A percentile compares a stretch with the other conserved stretches of the same genome.
phyloP scores from a whole-genome alignment of 768 basidiomycete species.

The Suillus alpinus region DNA sequence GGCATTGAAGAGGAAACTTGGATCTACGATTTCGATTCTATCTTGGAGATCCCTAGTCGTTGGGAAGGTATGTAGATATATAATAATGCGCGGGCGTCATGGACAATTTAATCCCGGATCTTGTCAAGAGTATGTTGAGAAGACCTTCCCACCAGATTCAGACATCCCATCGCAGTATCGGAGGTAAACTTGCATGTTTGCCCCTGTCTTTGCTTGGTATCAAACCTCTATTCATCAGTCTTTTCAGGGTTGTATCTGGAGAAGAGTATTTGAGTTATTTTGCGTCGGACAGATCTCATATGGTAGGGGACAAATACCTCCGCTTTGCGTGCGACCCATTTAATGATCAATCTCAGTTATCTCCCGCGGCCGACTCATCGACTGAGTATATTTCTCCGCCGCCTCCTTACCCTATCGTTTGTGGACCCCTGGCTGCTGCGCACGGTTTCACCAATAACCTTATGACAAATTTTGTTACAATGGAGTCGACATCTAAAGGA shows the following conservation, averaged over 20 bases:
- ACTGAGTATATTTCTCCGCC: conserved; percentile 41
- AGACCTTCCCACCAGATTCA: conserved; percentile 40
- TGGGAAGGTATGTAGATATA: conserved; percentile 41
- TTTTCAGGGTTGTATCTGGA: conserved; percentile 61
- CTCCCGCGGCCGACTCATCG: conserved; percentile 5
- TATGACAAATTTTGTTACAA: conserved; percentile 57
- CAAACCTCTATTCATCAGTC: conserved; percentile 34
- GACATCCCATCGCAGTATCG: conserved; percentile 34
- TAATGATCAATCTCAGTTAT: conserved; percentile 5
- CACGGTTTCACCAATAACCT: conserved; percentile 48
- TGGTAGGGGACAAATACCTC: conserved; percentile 43
- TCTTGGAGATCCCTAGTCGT: conserved; percentile 47
- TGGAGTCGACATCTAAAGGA: conserved; percentile 32
- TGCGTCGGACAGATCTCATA: conserved; percentile 75
- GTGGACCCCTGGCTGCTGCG: conserved; percentile 41
- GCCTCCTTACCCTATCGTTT: conserved; percentile 49
- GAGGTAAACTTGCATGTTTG: conserved; percentile 36
- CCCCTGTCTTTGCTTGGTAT: conserved; percentile 5
- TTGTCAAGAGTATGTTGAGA: conserved; percentile 42
- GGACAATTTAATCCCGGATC: conserved; percentile 17
- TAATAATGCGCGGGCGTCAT: neutral
- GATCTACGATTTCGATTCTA: conserved; percentile 72
- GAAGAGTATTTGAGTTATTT: conserved; percentile 53
- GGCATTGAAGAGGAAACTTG: conserved; percentile 33
- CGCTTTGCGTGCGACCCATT: conserved; percentile 10